Percentiles rank a stretch among this genome's conserved stretches.
Conservation (phyloP, 495 filamentous ascomycete species). For the Cercophora samala region DNA sequence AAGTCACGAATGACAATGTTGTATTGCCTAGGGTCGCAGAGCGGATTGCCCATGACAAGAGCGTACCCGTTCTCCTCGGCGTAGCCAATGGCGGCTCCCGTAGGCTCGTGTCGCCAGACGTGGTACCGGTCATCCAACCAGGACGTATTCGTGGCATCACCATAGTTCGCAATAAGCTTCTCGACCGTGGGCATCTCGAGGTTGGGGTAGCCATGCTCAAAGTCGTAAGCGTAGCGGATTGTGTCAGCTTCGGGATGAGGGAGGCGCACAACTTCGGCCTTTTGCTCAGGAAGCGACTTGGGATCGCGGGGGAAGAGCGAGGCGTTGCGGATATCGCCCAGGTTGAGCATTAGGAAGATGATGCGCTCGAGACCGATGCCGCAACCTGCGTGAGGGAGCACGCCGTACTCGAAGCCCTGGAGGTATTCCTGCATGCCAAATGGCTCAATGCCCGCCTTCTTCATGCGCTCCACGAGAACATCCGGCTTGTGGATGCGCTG, state of each 20-base stretch:
- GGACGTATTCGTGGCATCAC: slow-evolving; percentile 81
- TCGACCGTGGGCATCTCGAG: slow-evolving; percentile 67
- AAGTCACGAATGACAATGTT: slow-evolving; percentile 65
- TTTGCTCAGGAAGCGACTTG: slow-evolving; percentile 65
- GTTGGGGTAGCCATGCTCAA: slow-evolving; percentile 34
- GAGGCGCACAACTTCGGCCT: slow-evolving; percentile 43
- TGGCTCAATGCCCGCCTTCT: slow-evolving; percentile 68
- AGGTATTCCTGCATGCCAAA: slow-evolving; percentile 81
- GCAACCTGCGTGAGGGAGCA: slow-evolving; percentile 85
- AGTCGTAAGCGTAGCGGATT: slow-evolving; percentile 51
- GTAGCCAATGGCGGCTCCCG: slow-evolving; percentile 76
- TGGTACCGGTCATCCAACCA: slow-evolving; percentile 81
- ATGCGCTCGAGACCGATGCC: slow-evolving; percentile 88
- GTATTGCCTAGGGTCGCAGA: slow-evolving; percentile 72
- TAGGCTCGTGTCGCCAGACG: slow-evolving; percentile 72
- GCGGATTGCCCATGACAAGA: slow-evolving; percentile 76
- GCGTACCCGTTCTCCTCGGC: slow-evolving; percentile 68
- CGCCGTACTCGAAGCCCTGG: slow-evolving; percentile 80
- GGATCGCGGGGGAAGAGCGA: slow-evolving; percentile 84
- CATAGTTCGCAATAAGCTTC: slow-evolving; percentile 83
- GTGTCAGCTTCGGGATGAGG: slow-evolving; percentile 80
- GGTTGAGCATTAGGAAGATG: slow-evolving; percentile 74
- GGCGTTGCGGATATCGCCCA: slow-evolving; percentile 86
- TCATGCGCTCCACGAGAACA: slow-evolving; percentile 74
- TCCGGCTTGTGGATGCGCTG: slow-evolving; percentile 84